Evolutionary conservation across 257 asterid species (phyloP), one percentile per base, ranked within the genome.

Genomic region (Verbena officinalis): DNA sequence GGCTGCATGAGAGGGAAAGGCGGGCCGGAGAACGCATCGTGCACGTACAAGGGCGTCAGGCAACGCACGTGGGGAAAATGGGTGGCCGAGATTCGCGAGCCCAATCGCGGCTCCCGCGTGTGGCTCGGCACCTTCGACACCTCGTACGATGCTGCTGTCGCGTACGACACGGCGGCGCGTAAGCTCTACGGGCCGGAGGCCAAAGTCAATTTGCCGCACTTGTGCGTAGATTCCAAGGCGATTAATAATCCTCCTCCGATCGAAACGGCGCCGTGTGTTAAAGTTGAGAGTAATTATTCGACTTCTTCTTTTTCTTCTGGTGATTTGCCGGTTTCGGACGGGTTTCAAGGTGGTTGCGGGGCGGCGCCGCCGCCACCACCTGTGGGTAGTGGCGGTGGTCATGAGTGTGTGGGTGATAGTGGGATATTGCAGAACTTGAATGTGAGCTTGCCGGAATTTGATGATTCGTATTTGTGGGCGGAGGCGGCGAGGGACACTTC

Each of bases 41-140:
- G 98, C 75, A 74, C 81, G 0, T 89, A 77, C 70, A 91, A 89
- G 61, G 98, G 98, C 1, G 98, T 91, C 0, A 70, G 95, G 0
- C 98, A 91, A 70, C 80, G 96, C 5, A 86, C 95, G 0, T 89
- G 98, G 98, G 98, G 96, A 0, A 91, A 91, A 61, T 88, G 98
- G 98, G 98, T 91, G 0, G 86, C 95, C 2, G 96, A 89, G 70
- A 91, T 91, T 1, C 94, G 98, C 12, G 96, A 91, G 31, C 96
- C 98, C 14, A 81, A 86, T 17, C 85, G 85, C 4, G 96, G 98
- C 19, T 68, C 84, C 2, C 87, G 96, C 1, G 75, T 83, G 11
- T 91, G 98, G 98, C 87, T 89, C 20, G 98, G 98, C 2, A 91
- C 98, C 4, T 89, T 73, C 66, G 88, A 84, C 62, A 89, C 83